phyloP scores from a whole-genome alignment of 805 yeast genomes.

The Myxozyma geophila region DNA sequence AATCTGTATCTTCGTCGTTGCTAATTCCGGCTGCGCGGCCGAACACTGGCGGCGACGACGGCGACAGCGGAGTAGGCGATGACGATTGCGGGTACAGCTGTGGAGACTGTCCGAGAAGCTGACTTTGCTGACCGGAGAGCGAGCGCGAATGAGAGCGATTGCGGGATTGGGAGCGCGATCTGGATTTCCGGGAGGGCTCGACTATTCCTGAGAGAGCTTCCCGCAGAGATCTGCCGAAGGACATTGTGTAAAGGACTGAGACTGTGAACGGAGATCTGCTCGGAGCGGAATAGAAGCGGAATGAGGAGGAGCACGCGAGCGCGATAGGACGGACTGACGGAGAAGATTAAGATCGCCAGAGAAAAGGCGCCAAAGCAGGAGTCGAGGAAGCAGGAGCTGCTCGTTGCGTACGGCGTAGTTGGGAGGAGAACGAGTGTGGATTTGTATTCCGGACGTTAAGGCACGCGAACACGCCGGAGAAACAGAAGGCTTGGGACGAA shows the following conservation, averaged over 20 bases:
- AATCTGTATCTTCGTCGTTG: neutral
- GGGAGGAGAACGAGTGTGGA: no score
- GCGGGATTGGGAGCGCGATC: conserved; percentile 7
- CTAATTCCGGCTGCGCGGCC: neutral
- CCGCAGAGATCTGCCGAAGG: conserved; percentile 6
- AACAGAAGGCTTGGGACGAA: no score
- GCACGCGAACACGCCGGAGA: no score
- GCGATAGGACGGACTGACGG: no score
- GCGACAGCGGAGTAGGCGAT: neutral
- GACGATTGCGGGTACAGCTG: neutral
- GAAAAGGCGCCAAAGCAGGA: no score
- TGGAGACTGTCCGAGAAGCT: neutral
- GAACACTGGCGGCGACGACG: neutral
- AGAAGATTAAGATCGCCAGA: no score
- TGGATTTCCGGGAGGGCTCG: conserved; percentile 3
- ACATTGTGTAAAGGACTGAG: neutral
- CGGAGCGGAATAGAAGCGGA: neutral
- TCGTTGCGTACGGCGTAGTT: no score
- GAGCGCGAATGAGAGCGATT: neutral
- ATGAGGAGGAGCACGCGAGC: neutral
- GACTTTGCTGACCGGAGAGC: neutral
- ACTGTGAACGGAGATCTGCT: no score
- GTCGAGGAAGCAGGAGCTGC: no score
- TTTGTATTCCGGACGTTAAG: no score
- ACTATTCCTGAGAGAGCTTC: conserved; percentile 7